Evolutionary conservation across 2,329 filamentous ascomycete genomes (phyloP).

Genomic region (Diaporthe batatas): DNA sequence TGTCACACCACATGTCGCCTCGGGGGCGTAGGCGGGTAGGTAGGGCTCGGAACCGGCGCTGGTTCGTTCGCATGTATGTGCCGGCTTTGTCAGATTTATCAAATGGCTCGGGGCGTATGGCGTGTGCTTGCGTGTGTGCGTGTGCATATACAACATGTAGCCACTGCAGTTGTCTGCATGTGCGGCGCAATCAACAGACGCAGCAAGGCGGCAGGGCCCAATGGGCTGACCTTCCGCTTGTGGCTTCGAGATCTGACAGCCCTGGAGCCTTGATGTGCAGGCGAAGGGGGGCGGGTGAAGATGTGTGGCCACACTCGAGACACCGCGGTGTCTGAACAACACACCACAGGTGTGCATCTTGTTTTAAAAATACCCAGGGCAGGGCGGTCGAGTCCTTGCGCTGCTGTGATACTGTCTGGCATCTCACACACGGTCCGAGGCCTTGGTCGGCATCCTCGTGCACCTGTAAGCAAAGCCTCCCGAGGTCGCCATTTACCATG

Average conservation of each 20-base stretch:
- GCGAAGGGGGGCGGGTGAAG: neutral
- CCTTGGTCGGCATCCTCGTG: neutral
- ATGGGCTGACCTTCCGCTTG: conserved; percentile 26
- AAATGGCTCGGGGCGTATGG: neutral
- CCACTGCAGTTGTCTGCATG: conserved; percentile 1
- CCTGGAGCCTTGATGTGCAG: neutral
- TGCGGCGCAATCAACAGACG: conserved; percentile 14
- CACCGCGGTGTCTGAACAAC: neutral
- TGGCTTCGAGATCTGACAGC: conserved; percentile 27
- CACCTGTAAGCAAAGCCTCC: neutral
- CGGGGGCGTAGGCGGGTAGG: neutral
- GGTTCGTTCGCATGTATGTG: conserved; percentile 29
- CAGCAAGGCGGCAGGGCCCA: conserved; percentile 13
- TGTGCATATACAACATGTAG: neutral
- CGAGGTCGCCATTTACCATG: neutral
- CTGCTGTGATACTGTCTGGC: neutral
- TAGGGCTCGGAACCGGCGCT: conserved; percentile 30
- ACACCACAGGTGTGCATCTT: neutral
- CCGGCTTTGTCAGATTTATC: conserved; percentile 30
- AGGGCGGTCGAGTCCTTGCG: neutral
- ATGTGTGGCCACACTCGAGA: conserved; percentile 17
- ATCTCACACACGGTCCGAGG: neutral
- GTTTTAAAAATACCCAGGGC: conserved; percentile 25
- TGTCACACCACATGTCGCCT: conserved; percentile 33
- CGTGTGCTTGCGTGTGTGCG: neutral